phyloP scores from a whole-genome alignment of 129 eudicot species.

The Mikania micrantha region DNA sequence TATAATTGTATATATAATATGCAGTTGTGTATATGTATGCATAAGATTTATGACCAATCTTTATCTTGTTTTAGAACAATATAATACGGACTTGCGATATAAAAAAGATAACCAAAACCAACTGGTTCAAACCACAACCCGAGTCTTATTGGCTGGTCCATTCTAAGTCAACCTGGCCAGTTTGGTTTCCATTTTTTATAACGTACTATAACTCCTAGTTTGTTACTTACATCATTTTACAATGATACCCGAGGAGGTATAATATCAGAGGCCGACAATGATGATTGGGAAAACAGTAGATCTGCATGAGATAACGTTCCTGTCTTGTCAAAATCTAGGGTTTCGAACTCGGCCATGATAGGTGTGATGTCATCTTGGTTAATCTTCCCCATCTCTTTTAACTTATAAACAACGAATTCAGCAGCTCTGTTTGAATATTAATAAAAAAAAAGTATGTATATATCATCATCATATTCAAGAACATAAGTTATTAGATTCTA shows the following conservation, averaged over 20 bases:
- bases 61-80: no score
- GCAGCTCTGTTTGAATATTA: slow-evolving; percentile 50
- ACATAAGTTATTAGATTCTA: background rate
- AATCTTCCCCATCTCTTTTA: slow-evolving; percentile 93
- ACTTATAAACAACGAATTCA: slow-evolving; percentile 59
- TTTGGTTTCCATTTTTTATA: no score
- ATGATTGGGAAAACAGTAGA: slow-evolving; percentile 47
- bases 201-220: no score
- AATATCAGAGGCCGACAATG: background rate
- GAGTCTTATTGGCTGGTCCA: no score
- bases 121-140: no score
- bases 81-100: no score
- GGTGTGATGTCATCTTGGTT: slow-evolving; percentile 57
- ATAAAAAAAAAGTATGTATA: no score
- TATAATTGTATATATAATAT: no score
- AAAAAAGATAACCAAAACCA: no score
- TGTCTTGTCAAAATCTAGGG: slow-evolving; percentile 73
- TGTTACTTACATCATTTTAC: slow-evolving; percentile 13
- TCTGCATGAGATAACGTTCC: slow-evolving; percentile 75
- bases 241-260: slow-evolving; percentile 12
- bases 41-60: no score
- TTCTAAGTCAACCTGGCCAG: no score
- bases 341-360: slow-evolving; percentile 63
- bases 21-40: no score
- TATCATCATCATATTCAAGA: background rate